These are phyloP conservation scores for Actinomucor elegans DNA, from an alignment of 371 early-diverging fungal species.

Conservation along the genomic window DNA sequence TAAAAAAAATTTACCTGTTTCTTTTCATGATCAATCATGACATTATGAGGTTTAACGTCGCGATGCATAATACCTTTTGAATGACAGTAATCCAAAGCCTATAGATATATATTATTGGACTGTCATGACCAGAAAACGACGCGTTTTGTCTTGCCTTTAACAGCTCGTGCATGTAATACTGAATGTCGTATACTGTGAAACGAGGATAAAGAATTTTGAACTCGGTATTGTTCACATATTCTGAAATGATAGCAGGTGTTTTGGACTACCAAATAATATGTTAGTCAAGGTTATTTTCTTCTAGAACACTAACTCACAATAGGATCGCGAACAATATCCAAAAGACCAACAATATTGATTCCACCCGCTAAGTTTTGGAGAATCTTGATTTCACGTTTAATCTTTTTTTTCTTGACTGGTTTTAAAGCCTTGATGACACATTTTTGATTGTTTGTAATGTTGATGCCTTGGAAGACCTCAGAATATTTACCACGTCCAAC, in stretches of 20 bases:
- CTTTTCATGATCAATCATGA: slow-evolving; percentile 98
- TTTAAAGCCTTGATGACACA: slow-evolving; percentile 99
- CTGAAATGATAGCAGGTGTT: slow-evolving; percentile 96
- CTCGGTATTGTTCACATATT: slow-evolving; percentile 87
- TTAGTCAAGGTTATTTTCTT: background rate
- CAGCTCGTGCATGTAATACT: slow-evolving; percentile 95
- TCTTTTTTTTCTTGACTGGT: slow-evolving; percentile 99
- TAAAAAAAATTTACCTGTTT: slow-evolving; percentile 69
- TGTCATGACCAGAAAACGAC: background rate
- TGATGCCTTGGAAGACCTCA: slow-evolving; percentile 98
- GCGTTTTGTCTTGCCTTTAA: slow-evolving; percentile 67
- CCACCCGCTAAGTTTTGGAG: slow-evolving; percentile 96
- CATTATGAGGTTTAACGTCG: slow-evolving; percentile 99
- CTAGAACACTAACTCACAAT: slow-evolving; percentile 46
- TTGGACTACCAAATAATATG: slow-evolving; percentile 58
- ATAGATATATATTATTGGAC: too few species aligned
- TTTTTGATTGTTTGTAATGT: slow-evolving; percentile 66
- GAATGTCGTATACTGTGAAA: slow-evolving; percentile 91
- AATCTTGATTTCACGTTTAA: slow-evolving; percentile 98
- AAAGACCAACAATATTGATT: slow-evolving; percentile 89
- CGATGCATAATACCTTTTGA: slow-evolving; percentile 99
- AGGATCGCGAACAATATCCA: slow-evolving; percentile 97
- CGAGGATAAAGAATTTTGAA: slow-evolving; percentile 70
- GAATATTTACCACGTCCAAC: slow-evolving; percentile 99
- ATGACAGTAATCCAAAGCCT: slow-evolving; percentile 97